These are phyloP conservation scores for Ambrosia artemisiifolia DNA, from an alignment of 129 eudicot species.

Conservation along the genomic window DNA sequence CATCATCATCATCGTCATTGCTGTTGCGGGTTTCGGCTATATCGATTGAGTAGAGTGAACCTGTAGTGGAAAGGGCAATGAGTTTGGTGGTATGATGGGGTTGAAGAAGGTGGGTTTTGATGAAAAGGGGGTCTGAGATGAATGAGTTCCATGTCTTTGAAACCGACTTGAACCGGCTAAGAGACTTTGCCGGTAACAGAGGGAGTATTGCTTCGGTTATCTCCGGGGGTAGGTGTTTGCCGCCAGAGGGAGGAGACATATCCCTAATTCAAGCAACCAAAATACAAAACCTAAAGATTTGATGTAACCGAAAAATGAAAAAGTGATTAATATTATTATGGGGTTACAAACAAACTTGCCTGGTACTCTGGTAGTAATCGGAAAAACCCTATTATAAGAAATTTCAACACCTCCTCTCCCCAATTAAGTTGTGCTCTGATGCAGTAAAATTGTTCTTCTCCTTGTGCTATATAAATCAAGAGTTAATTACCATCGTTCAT, in stretches of 20 bases:
- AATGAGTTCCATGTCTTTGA: slow-evolving; percentile 39
- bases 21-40: background rate
- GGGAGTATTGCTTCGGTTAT: slow-evolving; percentile 32
- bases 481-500: too few species aligned
- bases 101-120: slow-evolving; percentile 33
- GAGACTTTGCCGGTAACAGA: slow-evolving; percentile 38
- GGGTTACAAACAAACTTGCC: too few species aligned
- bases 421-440: too few species aligned
- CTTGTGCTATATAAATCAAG: too few species aligned
- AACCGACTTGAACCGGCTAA: slow-evolving; percentile 44
- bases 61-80: slow-evolving; percentile 12
- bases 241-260: background rate
- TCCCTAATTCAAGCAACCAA: too few species aligned
- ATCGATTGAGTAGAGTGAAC: slow-evolving; percentile 14
- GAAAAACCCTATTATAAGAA: too few species aligned
- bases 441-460: too few species aligned
- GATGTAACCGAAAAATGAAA: too few species aligned
- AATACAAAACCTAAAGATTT: too few species aligned
- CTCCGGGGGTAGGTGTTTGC: slow-evolving; percentile 34
- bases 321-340: too few species aligned
- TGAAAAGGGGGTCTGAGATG: slow-evolving; percentile 38
- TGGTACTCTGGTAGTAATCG: too few species aligned
- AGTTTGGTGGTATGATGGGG: background rate
- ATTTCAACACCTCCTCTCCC: too few species aligned
- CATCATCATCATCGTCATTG: background rate